These are phyloP conservation scores for Podaxis sp. DNA, from an alignment of 768 basidiomycete genomes.

Conservation along the genomic window DNA sequence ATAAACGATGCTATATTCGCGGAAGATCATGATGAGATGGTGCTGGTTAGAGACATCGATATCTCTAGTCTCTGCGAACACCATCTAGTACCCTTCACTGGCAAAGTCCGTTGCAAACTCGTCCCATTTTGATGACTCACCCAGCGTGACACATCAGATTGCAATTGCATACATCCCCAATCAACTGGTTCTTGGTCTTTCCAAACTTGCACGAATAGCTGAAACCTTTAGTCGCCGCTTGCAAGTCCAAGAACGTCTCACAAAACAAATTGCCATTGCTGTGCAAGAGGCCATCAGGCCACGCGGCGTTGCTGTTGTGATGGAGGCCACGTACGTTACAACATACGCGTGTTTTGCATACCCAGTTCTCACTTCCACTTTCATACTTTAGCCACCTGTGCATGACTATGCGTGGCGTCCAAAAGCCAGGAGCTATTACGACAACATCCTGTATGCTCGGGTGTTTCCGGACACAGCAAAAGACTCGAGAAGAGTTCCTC, in stretches of 20 bases:
- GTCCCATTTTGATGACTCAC: slow-evolving; percentile 18
- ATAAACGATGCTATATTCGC: slow-evolving; percentile 98
- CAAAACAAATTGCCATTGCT: slow-evolving; percentile 97
- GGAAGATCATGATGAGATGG: slow-evolving; percentile 99
- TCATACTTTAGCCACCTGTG: slow-evolving; percentile 75
- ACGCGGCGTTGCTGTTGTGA: slow-evolving; percentile 96
- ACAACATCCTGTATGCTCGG: slow-evolving; percentile 98
- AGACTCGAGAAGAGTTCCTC: slow-evolving; percentile 96
- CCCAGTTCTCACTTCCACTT: background rate
- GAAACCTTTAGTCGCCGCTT: slow-evolving; percentile 95
- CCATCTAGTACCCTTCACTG: slow-evolving; percentile 96
- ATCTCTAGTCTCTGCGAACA: slow-evolving; percentile 98
- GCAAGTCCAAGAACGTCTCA: slow-evolving; percentile 96
- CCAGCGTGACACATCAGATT: slow-evolving; percentile 50
- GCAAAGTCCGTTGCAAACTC: slow-evolving; percentile 65
- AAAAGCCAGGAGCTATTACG: slow-evolving; percentile 95
- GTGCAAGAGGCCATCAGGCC: slow-evolving; percentile 98
- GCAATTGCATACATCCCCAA: slow-evolving; percentile 99
- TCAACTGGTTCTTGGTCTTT: slow-evolving; percentile 89
- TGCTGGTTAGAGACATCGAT: slow-evolving; percentile 95
- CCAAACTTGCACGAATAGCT: slow-evolving; percentile 95
- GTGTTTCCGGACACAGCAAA: slow-evolving; percentile 97
- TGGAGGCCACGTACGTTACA: slow-evolving; percentile 89
- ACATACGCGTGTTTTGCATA: background rate
- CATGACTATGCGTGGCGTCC: slow-evolving; percentile 99